phyloP scores from a whole-genome alignment of 1,284 basidiomycete genomes.

The Rhizoctonia solani region DNA sequence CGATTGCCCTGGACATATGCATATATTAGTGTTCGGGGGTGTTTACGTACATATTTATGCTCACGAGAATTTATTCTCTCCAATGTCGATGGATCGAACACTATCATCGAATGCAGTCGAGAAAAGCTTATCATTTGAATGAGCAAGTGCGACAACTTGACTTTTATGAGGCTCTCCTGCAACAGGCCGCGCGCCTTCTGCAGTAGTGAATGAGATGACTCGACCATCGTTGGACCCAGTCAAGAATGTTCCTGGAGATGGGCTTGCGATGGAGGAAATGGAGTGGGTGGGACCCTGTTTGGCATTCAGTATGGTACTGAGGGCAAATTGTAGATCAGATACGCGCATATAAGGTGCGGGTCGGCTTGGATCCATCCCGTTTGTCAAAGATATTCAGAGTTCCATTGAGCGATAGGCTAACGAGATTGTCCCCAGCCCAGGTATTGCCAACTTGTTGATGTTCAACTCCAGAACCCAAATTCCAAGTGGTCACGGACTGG shows the following conservation, averaged over 20 bases:
- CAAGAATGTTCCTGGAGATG: slow-evolving; percentile 63
- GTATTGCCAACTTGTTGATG: slow-evolving; percentile 89
- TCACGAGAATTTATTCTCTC: slow-evolving; percentile 59
- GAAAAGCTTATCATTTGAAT: slow-evolving; percentile 58
- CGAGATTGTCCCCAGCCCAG: slow-evolving; percentile 74
- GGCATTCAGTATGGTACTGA: background rate
- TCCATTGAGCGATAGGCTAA: slow-evolving; percentile 85
- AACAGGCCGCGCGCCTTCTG: slow-evolving; percentile 42
- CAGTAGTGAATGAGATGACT: slow-evolving; percentile 59
- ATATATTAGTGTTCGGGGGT: slow-evolving; percentile 54
- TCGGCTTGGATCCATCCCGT: slow-evolving; percentile 61
- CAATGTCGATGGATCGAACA: slow-evolving; percentile 65
- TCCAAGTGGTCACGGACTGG: slow-evolving; percentile 70
- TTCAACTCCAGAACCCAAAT: slow-evolving; percentile 67
- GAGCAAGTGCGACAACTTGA: slow-evolving; percentile 68
- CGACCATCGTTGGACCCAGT: slow-evolving; percentile 85
- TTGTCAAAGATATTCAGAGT: slow-evolving; percentile 85
- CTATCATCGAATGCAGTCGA: slow-evolving; percentile 82
- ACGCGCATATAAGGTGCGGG: slow-evolving; percentile 57
- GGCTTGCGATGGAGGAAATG: slow-evolving; percentile 20
- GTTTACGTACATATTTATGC: slow-evolving; percentile 56
- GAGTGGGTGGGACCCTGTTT: slow-evolving; percentile 6
- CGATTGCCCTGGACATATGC: slow-evolving; percentile 53
- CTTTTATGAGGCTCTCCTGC: slow-evolving; percentile 46
- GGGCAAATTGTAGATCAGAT: background rate